Evolutionary conservation across 169 alveolate species (phyloP), one percentile per base, ranked within the genome.

Genomic region (Plasmodium vivax): DNA sequence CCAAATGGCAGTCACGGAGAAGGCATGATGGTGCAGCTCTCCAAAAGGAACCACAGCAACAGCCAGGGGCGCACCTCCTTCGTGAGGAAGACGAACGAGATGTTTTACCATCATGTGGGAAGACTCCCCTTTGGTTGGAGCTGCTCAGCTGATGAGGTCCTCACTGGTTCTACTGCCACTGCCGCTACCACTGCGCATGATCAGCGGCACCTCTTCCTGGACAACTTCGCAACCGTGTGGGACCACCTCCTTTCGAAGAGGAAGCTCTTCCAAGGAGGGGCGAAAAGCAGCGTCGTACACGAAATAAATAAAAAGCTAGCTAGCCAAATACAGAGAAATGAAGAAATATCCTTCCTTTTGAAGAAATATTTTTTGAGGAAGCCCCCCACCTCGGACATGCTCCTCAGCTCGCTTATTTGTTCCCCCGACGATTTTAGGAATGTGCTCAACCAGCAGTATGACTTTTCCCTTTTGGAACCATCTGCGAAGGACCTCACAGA

Each of bases 311-410:
- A 58, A 34, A 90, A 80, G 36, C 47, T 90, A 90, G 72, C 56
- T 9, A 12, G 6, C 38, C 92, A 90, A 62, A 23, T 90, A 6
- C 19, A 90, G 43, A 90, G 74, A 27, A 90, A 90, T 51, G 9
- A 54, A 27, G 58, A 80, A 43, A 90, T 90, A 62, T 36, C 92
- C 2, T 90, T 43, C 41, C 51, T 90, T 36, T 62, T 90, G 72
- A 90, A 82, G 43, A 90, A 90, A 81, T 3, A 43, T 23, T 90
- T 90, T 80, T 56, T 90, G 56, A 82, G 45, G 9, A 56, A 90
- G 23, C 51, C 81, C 6, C 16, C 47, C 2, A 16, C 19, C 2
- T 90, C 94, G 2, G 92, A 90, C 36, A 6, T 80, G 36, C 51
- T 90, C 10, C 73, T 62, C n/a, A 90, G 41, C 10, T 79, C 80